Evolutionary conservation across 2,329 filamentous ascomycete species (phyloP).

Genomic region (Sclerotinia glacialis): DNA sequence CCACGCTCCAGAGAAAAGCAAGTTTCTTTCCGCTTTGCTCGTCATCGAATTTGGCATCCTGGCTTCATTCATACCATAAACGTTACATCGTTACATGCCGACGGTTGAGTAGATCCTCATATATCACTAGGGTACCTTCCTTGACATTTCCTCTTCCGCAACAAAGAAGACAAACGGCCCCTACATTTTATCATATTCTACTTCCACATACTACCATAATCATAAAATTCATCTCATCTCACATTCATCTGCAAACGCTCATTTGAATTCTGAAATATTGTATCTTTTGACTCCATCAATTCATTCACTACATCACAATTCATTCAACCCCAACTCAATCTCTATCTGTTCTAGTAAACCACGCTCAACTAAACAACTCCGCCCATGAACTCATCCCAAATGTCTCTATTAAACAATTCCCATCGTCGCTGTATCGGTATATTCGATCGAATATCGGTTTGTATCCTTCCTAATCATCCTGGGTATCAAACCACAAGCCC

Average conservation of each 20-base stretch:
- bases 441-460: background rate
- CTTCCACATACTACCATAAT: background rate
- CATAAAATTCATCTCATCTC: too few relatives aligned
- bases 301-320: constrained; percentile 5
- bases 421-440: background rate
- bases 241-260: background rate
- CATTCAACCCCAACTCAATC: background rate
- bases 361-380: background rate
- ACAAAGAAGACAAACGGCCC: background rate
- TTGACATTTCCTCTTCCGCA: too few relatives aligned
- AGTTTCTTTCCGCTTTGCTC: too few relatives aligned
- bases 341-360: constrained; percentile 4
- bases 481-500: constrained; percentile 14
- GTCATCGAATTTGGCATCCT: too few relatives aligned
- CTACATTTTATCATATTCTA: background rate
- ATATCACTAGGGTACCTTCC: too few relatives aligned
- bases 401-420: background rate
- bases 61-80: too few relatives aligned
- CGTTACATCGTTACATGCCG: too few relatives aligned
- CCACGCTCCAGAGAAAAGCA: too few relatives aligned
- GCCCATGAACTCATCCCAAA: background rate
- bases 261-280: background rate
- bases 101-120: too few relatives aligned
- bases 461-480: constrained; percentile 5
- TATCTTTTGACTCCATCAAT: constrained; percentile 7